Conservation (phyloP, 805 yeast species). For the Metschnikowia amazonensis region DNA sequence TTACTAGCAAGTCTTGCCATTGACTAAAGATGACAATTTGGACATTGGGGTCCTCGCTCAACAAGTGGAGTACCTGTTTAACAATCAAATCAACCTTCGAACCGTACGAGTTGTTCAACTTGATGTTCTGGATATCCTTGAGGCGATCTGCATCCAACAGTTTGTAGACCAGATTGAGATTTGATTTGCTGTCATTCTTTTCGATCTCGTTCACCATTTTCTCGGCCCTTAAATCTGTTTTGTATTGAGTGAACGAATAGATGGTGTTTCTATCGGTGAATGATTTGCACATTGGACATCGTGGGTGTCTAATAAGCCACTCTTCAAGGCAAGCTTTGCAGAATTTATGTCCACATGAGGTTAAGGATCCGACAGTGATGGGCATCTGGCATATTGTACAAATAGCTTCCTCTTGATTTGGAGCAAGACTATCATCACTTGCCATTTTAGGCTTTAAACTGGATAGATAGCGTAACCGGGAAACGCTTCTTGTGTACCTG, state of each 20-base stretch:
- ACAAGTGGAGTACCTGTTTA: conserved; percentile 64
- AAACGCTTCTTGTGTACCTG: conserved; percentile 28
- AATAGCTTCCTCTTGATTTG: conserved; percentile 35
- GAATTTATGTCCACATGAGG: conserved; percentile 89
- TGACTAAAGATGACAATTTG: conserved; percentile 90
- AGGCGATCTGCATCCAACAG: conserved; percentile 42
- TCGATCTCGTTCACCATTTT: conserved; percentile 13
- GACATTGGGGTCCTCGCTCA: conserved; percentile 51
- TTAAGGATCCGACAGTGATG: conserved; percentile 71
- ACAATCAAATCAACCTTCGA: conserved; percentile 83
- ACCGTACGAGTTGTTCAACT: conserved; percentile 53
- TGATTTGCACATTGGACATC: conserved; percentile 83
- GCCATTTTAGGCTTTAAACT: conserved; percentile 19
- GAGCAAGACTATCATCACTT: conserved; percentile 6
- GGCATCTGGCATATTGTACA: conserved; percentile 78
- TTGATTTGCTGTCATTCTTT: conserved; percentile 1
- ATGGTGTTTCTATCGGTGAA: conserved; percentile 47
- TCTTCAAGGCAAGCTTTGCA: conserved; percentile 74
- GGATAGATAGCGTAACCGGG: conserved; percentile 34
- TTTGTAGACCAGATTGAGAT: conserved; percentile 33
- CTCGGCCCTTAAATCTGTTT: conserved; percentile 50
- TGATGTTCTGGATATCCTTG: conserved; percentile 39
- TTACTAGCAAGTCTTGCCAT: conserved; percentile 70
- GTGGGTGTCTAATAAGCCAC: conserved; percentile 58
- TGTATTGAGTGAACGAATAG: conserved; percentile 64